Base-by-base conservation (phyloP, 306 rosid species). In the Glycine tomentella region DNA sequence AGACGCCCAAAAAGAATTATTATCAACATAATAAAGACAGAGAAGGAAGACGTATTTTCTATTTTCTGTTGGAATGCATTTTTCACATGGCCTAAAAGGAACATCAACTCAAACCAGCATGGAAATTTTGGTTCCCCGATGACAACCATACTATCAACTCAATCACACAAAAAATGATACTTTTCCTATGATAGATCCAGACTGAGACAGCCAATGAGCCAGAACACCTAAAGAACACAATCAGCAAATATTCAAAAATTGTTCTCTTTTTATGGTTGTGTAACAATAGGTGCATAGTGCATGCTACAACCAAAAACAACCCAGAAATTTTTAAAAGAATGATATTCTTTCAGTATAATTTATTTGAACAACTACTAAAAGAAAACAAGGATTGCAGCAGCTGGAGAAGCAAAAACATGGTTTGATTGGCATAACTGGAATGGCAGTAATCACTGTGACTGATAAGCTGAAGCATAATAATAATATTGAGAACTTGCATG, bases 81-180 rank as follows among this genome's bases (percentile, higher is more conserved):
- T 88, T 78, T 83, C 86, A 78, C 88, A 78, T 78, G 87, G 50
- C 66, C 66, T 7, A 42, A 76, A 81, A 62, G 65, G 33, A 71
- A 15, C 49, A 70, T 63, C 69, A 49, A 53, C 71, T 77, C 38
- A 5, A 10, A 17, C 52, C 65, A 44, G 40, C 48, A 2, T 44
- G 15, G 3, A 76, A 74, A 44, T 63, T 69, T 40, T 66, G 15
- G 72, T 58, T 68, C 31, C 76, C 61, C 57, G 49, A 15, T 6
- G 3, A 20, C 50, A 53, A 20, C 58, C 17, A 25, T 48, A 9
- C 20, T 5, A 50, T 77, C 52, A 40, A 61, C 77, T 65, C 76
- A 40, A 72, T 65, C 70, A 46, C 52, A 70, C 55, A 40, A 63
- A 62, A 53, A 8, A 16, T n/a, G 9, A 36, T 6, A 7, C 2